A percentile compares a stretch with the other conserved stretches of the same genome.
Conservation (phyloP, 2,329 filamentous ascomycete genomes). For the Rhytidhysteron rufulum region DNA sequence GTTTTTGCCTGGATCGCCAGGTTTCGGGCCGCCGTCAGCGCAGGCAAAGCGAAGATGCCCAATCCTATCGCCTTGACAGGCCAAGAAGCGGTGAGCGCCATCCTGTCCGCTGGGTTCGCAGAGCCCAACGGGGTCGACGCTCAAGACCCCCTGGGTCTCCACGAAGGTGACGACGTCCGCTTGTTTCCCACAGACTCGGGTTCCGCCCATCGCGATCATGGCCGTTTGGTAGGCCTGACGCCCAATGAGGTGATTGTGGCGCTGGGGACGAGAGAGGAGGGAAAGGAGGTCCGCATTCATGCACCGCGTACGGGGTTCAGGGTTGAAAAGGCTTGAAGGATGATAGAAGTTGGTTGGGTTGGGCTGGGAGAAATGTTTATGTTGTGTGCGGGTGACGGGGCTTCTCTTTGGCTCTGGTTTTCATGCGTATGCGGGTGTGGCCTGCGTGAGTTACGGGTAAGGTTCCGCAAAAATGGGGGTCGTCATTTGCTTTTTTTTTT, state of each 20-base stretch:
- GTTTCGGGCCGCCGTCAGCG: conserved; percentile 51
- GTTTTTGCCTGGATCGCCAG: conserved; percentile 62
- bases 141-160: conserved; percentile 52
- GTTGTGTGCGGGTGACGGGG: too few relatives aligned
- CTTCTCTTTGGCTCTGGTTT: too few relatives aligned
- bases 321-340: conserved; percentile 16
- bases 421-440: too few relatives aligned
- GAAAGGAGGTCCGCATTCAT: conserved; percentile 17
- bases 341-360: too few relatives aligned
- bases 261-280: conserved; percentile 10
- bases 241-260: conserved; percentile 22
- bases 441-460: not conserved
- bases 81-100: conserved; percentile 48
- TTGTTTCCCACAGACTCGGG: conserved; percentile 31
- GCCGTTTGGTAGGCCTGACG: conserved; percentile 24
- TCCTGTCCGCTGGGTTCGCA: conserved; percentile 46
- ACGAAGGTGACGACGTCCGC: conserved; percentile 52
- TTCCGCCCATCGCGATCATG: conserved; percentile 22
- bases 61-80: conserved; percentile 48
- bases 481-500: too few relatives aligned
- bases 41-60: conserved; percentile 39
- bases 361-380: too few relatives aligned
- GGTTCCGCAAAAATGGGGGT: too few relatives aligned
- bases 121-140: conserved; percentile 48
- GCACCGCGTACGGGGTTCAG: conserved; percentile 23